Percentiles rank a stretch among this genome's conserved stretches.
These are phyloP conservation scores for Penicillium alfredii DNA, from an alignment of 495 filamentous ascomycete genomes.

Conservation along the genomic window DNA sequence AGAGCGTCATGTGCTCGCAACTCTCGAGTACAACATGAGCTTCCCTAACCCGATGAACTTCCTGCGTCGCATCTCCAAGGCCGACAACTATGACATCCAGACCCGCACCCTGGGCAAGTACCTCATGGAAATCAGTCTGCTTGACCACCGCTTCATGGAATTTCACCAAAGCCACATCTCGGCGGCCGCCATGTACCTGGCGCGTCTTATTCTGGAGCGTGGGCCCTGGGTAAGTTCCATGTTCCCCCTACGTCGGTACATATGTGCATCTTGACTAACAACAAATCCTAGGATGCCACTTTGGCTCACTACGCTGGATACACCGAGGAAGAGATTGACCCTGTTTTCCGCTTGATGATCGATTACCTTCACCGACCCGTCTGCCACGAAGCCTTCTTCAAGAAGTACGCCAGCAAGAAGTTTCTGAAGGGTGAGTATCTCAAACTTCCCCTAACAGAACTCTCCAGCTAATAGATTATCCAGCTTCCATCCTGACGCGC, in stretches of 20 bases:
- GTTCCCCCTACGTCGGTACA: no score
- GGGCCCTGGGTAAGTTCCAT: conserved; percentile 73
- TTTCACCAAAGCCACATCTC: conserved; percentile 84
- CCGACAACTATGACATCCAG: conserved; percentile 96
- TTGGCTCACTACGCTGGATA: conserved; percentile 93
- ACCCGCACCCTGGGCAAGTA: conserved; percentile 96
- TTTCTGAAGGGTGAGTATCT: conserved; percentile 78
- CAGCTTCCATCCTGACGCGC: conserved; percentile 86
- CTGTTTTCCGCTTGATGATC: conserved; percentile 89
- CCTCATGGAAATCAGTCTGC: conserved; percentile 92
- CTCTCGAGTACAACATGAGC: conserved; percentile 94
- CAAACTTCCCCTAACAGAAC: neutral
- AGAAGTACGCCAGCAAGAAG: conserved; percentile 98
- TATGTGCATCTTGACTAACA: conserved; percentile 15
- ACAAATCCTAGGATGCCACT: conserved; percentile 62
- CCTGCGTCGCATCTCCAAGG: conserved; percentile 94
- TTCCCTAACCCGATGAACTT: conserved; percentile 99
- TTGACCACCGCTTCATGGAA: conserved; percentile 87
- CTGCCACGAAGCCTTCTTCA: conserved; percentile 93
- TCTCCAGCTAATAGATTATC: conserved; percentile 15
- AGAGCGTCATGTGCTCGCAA: conserved; percentile 83
- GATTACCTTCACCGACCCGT: conserved; percentile 89
- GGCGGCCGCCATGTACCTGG: conserved; percentile 90
- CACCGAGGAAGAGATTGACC: conserved; percentile 82
- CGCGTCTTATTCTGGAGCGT: conserved; percentile 79